These are phyloP conservation scores for Cytospora piceicola DNA, from an alignment of 2,329 filamentous ascomycete genomes.

Conservation along the genomic window DNA sequence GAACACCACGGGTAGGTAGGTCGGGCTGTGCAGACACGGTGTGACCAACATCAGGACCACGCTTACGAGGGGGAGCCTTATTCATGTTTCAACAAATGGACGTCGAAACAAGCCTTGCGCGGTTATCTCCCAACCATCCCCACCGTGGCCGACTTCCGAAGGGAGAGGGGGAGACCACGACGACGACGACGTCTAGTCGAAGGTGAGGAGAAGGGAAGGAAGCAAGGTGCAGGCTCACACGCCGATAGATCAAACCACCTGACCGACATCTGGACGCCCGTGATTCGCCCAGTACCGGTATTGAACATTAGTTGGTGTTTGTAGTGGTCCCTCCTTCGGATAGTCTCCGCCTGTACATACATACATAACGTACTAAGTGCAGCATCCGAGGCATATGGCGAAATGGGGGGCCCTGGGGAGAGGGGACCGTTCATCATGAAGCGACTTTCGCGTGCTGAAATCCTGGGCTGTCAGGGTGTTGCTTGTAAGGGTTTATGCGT, in stretches of 20 bases:
- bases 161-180: neutral
- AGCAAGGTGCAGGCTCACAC: conserved; percentile 15
- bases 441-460: conserved; percentile 18
- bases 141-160: conserved; percentile 10
- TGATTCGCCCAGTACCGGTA: conserved; percentile 7
- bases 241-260: conserved; percentile 3
- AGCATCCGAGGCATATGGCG: conserved; percentile 8
- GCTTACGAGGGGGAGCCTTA: neutral
- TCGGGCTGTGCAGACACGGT: conserved; percentile 16
- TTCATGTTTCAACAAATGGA: neutral
- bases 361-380: conserved; percentile 1
- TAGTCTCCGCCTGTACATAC: conserved; percentile 13
- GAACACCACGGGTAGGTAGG: neutral
- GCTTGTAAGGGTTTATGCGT: conserved; percentile 1
- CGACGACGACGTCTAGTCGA: conserved; percentile 13
- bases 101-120: conserved; percentile 17
- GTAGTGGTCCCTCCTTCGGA: conserved; percentile 2
- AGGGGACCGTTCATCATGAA: neutral
- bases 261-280: conserved; percentile 7
- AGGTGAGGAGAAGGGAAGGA: neutral
- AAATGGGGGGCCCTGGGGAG: conserved; percentile 2
- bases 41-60: conserved; percentile 8
- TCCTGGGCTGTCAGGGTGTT: conserved; percentile 5
- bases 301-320: neutral
- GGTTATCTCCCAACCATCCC: conserved; percentile 3